Percentiles rank a stretch among this genome's conserved stretches.
phyloP scores from a whole-genome alignment of 495 filamentous ascomycete genomes.

The Hypoxylon trugodes region DNA sequence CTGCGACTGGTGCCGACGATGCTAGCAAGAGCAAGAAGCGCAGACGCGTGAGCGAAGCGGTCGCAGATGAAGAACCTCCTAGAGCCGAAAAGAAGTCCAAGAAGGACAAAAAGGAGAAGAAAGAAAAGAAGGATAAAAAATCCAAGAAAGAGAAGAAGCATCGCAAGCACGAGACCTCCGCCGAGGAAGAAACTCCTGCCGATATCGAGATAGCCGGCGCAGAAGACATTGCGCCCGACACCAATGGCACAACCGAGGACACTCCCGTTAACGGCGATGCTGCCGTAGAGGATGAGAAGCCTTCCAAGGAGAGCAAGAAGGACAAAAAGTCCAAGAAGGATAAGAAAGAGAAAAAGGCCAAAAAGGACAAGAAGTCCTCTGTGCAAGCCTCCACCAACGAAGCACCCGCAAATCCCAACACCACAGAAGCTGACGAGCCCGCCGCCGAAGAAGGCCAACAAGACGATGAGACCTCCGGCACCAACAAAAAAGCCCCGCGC shows the following conservation, averaged over 20 bases:
- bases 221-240: constrained; percentile 1
- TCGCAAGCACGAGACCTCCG: constrained; percentile 41
- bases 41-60: constrained; percentile 23
- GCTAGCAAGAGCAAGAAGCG: constrained; percentile 16
- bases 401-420: neutral
- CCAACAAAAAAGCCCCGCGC: constrained; percentile 62
- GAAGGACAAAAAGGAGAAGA: constrained; percentile 47
- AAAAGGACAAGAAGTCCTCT: constrained; percentile 38
- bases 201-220: constrained; percentile 21
- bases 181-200: constrained; percentile 32
- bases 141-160: constrained; percentile 43
- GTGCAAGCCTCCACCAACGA: constrained; percentile 15
- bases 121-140: constrained; percentile 48
- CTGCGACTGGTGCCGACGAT: neutral
- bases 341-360: constrained; percentile 42
- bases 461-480: constrained; percentile 35
- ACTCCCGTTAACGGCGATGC: constrained; percentile 3
- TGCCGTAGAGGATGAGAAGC: constrained; percentile 16
- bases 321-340: constrained; percentile 38
- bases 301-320: constrained; percentile 46
- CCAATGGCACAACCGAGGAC: constrained; percentile 6
- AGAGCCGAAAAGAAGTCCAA: constrained; percentile 56
- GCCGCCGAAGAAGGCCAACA: constrained; percentile 31
- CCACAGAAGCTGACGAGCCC: constrained; percentile 16
- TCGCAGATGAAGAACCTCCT: constrained; percentile 19